Percentiles rank a stretch among this genome's conserved stretches.
Conservation (phyloP, 73 alveolate genomes). For the Symbiodinium natans region DNA sequence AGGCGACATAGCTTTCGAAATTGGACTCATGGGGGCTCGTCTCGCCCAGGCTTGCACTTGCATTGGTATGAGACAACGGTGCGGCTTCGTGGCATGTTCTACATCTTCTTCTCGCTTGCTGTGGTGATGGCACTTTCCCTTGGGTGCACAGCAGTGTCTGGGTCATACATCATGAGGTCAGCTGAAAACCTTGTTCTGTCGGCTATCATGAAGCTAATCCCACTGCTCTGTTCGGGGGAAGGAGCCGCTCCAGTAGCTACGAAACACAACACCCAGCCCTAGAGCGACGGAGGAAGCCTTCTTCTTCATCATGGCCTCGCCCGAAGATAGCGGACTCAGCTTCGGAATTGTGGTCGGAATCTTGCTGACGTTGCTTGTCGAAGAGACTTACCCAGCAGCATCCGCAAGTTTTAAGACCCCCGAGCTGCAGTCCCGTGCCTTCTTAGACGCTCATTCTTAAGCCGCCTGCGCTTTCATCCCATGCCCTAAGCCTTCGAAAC, state of each 20-base stretch:
- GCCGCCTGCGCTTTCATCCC: no score
- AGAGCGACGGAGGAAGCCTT: background rate
- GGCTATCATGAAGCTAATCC: no score
- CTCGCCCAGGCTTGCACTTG: background rate
- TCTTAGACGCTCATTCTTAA: no score
- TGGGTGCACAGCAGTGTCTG: background rate
- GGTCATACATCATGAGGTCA: background rate
- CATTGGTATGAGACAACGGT: slow-evolving; percentile 1
- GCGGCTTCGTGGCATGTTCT: slow-evolving; percentile 6
- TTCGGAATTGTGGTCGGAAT: background rate
- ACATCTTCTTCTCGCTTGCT: background rate
- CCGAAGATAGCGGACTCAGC: background rate
- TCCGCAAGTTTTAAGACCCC: no score
- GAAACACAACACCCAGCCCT: no score
- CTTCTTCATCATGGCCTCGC: slow-evolving; percentile 1
- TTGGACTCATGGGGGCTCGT: no score
- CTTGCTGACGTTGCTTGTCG: background rate
- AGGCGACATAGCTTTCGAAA: no score
- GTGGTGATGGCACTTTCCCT: background rate
- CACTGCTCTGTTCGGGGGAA: no score
- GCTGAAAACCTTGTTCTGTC: no score
- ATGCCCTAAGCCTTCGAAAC: no score
- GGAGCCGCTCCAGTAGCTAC: background rate
- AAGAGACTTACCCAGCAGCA: no score
- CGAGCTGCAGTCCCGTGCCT: no score